phyloP scores from a whole-genome alignment of 2,329 filamentous ascomycete species.

The Aspergillus sp. region DNA sequence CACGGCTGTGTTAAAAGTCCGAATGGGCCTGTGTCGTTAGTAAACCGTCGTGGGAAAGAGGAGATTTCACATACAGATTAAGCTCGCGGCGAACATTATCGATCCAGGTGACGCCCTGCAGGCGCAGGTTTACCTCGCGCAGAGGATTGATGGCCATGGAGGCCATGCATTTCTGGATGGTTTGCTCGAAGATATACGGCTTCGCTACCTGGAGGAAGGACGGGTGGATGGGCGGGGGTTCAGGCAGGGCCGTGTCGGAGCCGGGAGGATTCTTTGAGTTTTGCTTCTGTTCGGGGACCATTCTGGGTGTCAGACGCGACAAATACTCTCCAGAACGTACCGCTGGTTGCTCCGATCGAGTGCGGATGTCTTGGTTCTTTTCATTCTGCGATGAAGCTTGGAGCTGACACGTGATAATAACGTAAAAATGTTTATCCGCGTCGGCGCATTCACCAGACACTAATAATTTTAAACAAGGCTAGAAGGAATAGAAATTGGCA shows the following conservation, averaged over 20 bases:
- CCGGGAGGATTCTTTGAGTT: slow-evolving; percentile 13
- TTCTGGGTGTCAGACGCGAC: slow-evolving; percentile 5
- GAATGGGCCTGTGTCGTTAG: slow-evolving; percentile 64
- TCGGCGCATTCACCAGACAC: not conserved
- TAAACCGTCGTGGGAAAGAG: not conserved
- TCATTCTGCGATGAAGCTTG: slow-evolving; percentile 1
- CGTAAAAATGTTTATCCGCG: not conserved
- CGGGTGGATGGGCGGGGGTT: slow-evolving; percentile 55
- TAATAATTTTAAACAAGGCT: no score
- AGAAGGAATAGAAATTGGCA: no score
- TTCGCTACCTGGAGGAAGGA: slow-evolving; percentile 65
- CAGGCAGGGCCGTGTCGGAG: slow-evolving; percentile 17
- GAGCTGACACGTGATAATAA: slow-evolving; percentile 5
- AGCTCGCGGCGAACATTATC: slow-evolving; percentile 78
- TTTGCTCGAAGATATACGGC: slow-evolving; percentile 81
- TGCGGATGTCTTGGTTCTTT: not conserved
- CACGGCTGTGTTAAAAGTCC: slow-evolving; percentile 88
- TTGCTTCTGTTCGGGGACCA: slow-evolving; percentile 24
- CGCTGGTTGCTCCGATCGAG: not conserved
- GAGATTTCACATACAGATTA: slow-evolving; percentile 62
- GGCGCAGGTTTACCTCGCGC: slow-evolving; percentile 74
- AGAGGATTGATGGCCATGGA: slow-evolving; percentile 71
- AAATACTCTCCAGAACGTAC: slow-evolving; percentile 2
- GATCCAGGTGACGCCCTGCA: slow-evolving; percentile 87
- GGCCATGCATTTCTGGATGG: slow-evolving; percentile 70